Percentiles rank a stretch among this genome's conserved stretches.
Conservation (phyloP, 2,329 filamentous ascomycete genomes). For the Acarospora socialis region DNA sequence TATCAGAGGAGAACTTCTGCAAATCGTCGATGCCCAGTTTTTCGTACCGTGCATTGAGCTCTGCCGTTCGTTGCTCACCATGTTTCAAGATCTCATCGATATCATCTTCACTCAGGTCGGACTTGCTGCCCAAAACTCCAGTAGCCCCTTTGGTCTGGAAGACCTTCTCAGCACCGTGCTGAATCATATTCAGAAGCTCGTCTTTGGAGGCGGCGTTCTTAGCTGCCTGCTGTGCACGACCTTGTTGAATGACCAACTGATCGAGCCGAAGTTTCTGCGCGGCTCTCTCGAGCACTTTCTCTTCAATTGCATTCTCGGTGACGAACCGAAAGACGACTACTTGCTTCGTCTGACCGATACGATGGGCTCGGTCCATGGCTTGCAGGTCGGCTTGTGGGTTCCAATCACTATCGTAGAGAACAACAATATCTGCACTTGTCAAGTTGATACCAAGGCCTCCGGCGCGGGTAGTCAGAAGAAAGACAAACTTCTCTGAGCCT, state of each 20-base stretch:
- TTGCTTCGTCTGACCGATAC: constrained; percentile 97
- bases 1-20: constrained; percentile 95
- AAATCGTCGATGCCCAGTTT: constrained; percentile 93
- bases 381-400: constrained; percentile 97
- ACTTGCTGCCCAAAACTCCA: constrained; percentile 44
- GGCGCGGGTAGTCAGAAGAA: constrained; percentile 85
- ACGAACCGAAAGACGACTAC: constrained; percentile 94
- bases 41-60: constrained; percentile 87
- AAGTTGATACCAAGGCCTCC: constrained; percentile 95
- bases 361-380: constrained; percentile 96
- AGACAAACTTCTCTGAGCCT: constrained; percentile 90
- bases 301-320: constrained; percentile 94
- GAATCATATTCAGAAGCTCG: constrained; percentile 93
- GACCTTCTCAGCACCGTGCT: constrained; percentile 91
- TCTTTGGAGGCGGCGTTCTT: constrained; percentile 93
- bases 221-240: constrained; percentile 74
- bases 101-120: constrained; percentile 67
- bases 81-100: constrained; percentile 78
- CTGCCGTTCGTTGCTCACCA: constrained; percentile 76
- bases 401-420: constrained; percentile 97
- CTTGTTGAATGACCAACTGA: constrained; percentile 95
- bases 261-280: constrained; percentile 94
- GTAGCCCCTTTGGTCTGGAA: constrained; percentile 61
- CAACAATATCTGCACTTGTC: constrained; percentile 86
- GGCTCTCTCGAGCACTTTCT: constrained; percentile 92